Percentiles rank a stretch among this genome's conserved stretches.
Conservation (phyloP, 805 yeast species). For the Kodamaea sagamina region DNA sequence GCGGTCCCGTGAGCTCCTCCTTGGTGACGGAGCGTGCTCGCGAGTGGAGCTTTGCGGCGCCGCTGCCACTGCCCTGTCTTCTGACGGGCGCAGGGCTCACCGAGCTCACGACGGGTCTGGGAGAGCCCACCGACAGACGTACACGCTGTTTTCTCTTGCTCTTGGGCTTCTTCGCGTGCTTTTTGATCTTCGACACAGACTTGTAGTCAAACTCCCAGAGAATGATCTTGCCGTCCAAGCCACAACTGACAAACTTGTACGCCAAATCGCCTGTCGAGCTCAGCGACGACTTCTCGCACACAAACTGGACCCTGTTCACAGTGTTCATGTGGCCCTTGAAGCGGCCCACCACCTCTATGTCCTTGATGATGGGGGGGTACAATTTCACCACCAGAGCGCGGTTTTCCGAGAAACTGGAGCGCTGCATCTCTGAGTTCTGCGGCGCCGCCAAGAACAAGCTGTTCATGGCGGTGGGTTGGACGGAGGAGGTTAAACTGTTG, state of each 20-base stretch:
- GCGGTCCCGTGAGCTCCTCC: constrained; percentile 12
- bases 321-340: constrained; percentile 45
- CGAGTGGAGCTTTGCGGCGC: constrained; percentile 8
- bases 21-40: constrained; percentile 16
- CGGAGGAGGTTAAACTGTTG: constrained; percentile 25
- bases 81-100: constrained; percentile 13
- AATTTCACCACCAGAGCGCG: background rate
- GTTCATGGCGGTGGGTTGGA: constrained; percentile 11
- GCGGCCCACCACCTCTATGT: constrained; percentile 37
- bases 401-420: background rate
- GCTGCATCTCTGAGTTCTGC: background rate
- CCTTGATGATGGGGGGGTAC: constrained; percentile 40
- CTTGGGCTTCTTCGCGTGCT: background rate
- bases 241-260: constrained; percentile 40
- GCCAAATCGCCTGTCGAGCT: constrained; percentile 15
- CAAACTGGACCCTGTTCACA: constrained; percentile 31
- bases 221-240: constrained; percentile 42
- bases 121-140: constrained; percentile 7
- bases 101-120: constrained; percentile 8
- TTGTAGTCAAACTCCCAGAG: constrained; percentile 48
- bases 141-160: constrained; percentile 7
- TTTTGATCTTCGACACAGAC: constrained; percentile 40
- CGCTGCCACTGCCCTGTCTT: constrained; percentile 3
- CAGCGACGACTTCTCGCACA: constrained; percentile 11
- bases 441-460: constrained; percentile 8